Percentiles rank a stretch among this genome's conserved stretches.
phyloP scores from a whole-genome alignment of 306 rosid genomes.

The Vicia sativa region DNA sequence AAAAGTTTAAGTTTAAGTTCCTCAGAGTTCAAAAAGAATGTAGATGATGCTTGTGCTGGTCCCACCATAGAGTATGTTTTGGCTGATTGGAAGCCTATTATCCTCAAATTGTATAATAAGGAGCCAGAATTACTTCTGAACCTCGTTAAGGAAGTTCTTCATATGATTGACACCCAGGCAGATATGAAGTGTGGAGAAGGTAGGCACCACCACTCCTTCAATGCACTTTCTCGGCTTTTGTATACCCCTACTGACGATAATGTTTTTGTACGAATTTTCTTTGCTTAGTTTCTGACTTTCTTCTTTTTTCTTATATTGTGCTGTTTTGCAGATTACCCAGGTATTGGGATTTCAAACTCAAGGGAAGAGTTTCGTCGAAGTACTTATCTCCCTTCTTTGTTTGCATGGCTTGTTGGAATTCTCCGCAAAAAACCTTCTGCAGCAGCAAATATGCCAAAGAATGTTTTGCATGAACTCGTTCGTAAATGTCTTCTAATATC shows the following conservation, averaged over 20 bases:
- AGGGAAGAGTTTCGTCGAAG: slow-evolving; percentile 41
- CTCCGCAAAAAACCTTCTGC: slow-evolving; percentile 46
- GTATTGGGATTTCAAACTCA: slow-evolving; percentile 37
- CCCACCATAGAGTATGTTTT: slow-evolving; percentile 41
- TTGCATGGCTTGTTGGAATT: slow-evolving; percentile 70
- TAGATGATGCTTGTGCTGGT: slow-evolving; percentile 41
- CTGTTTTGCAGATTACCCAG: slow-evolving; percentile 43
- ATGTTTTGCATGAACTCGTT: slow-evolving; percentile 56
- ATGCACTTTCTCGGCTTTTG: slow-evolving; percentile 17
- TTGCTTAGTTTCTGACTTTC: slow-evolving; percentile 13
- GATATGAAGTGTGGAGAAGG: slow-evolving; percentile 53
- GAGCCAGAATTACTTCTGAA: slow-evolving; percentile 76
- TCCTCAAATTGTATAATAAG: slow-evolving; percentile 58
- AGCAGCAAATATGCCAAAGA: slow-evolving; percentile 48
- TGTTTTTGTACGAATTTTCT: slow-evolving; percentile 11
- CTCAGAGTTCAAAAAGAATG: slow-evolving; percentile 45
- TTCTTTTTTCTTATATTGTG: slow-evolving; percentile 5
- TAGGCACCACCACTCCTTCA: slow-evolving; percentile 31
- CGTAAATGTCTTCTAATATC: slow-evolving; percentile 67
- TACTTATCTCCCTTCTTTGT: slow-evolving; percentile 65
- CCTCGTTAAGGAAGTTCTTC: slow-evolving; percentile 73
- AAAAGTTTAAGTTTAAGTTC: slow-evolving; percentile 54
- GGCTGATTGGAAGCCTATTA: slow-evolving; percentile 66
- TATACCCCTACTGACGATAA: neutral
- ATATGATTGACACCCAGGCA: slow-evolving; percentile 62